Conservation (phyloP, 2,329 filamentous ascomycete genomes). For the Aspergillus hiratsukae region DNA sequence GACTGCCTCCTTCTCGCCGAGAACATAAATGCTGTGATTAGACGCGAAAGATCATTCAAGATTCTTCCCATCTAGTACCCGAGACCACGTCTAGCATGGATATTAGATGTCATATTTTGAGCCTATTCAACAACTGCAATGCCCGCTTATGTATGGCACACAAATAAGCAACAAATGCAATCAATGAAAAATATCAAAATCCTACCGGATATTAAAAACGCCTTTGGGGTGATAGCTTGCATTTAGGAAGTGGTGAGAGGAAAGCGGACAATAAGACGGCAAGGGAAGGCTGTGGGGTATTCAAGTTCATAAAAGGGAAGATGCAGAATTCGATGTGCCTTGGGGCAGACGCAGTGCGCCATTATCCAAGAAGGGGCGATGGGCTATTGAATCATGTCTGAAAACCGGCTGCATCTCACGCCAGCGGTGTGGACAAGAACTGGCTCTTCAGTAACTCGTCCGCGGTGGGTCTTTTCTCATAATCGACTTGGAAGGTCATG, state of each 20-base stretch:
- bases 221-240: neutral
- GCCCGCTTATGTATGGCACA: neutral
- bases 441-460: constrained; percentile 82
- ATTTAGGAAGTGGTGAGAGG: neutral
- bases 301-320: neutral
- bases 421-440: constrained; percentile 69
- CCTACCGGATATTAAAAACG: neutral
- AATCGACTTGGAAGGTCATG: constrained; percentile 92
- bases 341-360: too few relatives aligned
- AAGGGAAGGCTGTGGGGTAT: neutral
- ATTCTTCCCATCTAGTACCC: neutral
- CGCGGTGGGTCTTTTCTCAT: constrained; percentile 84
- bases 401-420: constrained; percentile 33
- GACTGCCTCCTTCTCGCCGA: neutral
- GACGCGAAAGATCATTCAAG: neutral
- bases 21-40: neutral
- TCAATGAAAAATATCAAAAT: neutral
- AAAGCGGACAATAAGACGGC: neutral
- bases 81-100: neutral
- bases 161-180: constrained; percentile 1
- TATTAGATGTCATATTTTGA: neutral
- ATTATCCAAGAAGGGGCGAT: neutral
- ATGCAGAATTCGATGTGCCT: neutral
- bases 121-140: neutral
- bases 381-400: neutral